These are phyloP conservation scores for Viridothelium virens DNA, from an alignment of 495 filamentous ascomycete genomes.

Conservation along the genomic window DNA sequence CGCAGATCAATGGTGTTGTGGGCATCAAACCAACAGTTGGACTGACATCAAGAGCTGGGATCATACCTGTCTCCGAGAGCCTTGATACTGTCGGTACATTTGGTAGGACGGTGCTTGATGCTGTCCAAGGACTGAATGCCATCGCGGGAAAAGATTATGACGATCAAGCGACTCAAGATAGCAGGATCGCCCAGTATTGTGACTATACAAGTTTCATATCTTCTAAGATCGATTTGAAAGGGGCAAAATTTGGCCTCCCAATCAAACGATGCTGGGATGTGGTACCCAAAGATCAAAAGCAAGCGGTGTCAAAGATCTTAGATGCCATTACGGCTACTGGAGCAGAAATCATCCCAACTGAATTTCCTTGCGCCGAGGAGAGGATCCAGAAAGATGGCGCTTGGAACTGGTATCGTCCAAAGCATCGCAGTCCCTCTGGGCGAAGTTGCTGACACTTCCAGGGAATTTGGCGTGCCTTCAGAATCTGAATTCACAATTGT, in stretches of 20 bases:
- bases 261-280: conserved; percentile 25
- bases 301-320: conserved; percentile 7
- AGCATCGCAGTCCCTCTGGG: not conserved
- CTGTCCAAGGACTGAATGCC: conserved; percentile 13
- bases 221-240: conserved; percentile 16
- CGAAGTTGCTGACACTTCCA: conserved; percentile 9
- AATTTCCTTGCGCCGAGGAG: conserved; percentile 28
- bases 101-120: conserved; percentile 17
- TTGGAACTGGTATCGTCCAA: conserved; percentile 27
- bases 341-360: conserved; percentile 18
- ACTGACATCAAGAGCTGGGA: conserved; percentile 17
- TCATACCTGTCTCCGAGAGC: conserved; percentile 16
- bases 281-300: conserved; percentile 14
- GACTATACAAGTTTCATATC: not conserved
- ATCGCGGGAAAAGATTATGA: conserved; percentile 8
- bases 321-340: conserved; percentile 24
- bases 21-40: conserved; percentile 21
- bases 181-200: not conserved
- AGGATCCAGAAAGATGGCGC: conserved; percentile 23
- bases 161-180: not conserved
- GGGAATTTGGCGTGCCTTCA: conserved; percentile 19
- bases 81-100: conserved; percentile 20
- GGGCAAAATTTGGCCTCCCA: conserved; percentile 30
- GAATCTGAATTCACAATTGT: conserved; percentile 28
- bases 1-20: conserved; percentile 15